A percentile compares a stretch with the other conserved stretches of the same genome.
These are phyloP conservation scores for Galerina marginata DNA, from an alignment of 768 basidiomycete genomes.

Conservation along the genomic window DNA sequence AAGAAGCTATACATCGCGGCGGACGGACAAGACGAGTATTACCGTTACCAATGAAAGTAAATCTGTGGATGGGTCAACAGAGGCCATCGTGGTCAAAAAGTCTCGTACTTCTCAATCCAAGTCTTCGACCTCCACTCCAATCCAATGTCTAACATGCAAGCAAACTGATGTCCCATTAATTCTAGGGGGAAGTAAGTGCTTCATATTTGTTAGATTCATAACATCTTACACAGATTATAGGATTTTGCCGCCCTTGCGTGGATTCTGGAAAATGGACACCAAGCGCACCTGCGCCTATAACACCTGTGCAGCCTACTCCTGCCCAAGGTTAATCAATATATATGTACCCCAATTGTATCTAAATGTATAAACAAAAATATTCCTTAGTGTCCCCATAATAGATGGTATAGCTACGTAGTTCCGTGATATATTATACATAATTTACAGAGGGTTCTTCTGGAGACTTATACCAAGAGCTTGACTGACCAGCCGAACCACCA, in stretches of 20 bases:
- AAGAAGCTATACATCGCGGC: conserved; percentile 27
- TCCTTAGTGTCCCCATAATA: background rate
- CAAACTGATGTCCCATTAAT: conserved; percentile 78
- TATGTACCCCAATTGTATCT: too few relatives aligned
- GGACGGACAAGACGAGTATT: conserved; percentile 34
- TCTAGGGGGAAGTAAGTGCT: conserved; percentile 70
- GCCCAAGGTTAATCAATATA: background rate
- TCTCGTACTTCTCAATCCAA: conserved; percentile 19
- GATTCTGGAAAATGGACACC: conserved; percentile 51
- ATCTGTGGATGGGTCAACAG: conserved; percentile 4
- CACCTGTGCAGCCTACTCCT: background rate
- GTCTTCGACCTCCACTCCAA: conserved; percentile 27
- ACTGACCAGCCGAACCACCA: conserved; percentile 84
- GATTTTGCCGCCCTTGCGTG: conserved; percentile 72
- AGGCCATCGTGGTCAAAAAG: conserved; percentile 19
- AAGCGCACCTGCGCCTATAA: background rate
- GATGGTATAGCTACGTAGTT: background rate
- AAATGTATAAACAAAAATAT: too few relatives aligned
- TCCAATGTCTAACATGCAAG: conserved; percentile 64
- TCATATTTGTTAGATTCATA: background rate
- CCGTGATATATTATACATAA: conserved; percentile 27
- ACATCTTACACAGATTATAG: conserved; percentile 35
- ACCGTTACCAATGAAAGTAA: conserved; percentile 8
- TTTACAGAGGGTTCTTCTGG: conserved; percentile 20
- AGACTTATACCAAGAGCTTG: conserved; percentile 45